Base-by-base conservation (phyloP, 192 early-diverging fungal genomes). In the Rhizoclosmatium globosum region DNA sequence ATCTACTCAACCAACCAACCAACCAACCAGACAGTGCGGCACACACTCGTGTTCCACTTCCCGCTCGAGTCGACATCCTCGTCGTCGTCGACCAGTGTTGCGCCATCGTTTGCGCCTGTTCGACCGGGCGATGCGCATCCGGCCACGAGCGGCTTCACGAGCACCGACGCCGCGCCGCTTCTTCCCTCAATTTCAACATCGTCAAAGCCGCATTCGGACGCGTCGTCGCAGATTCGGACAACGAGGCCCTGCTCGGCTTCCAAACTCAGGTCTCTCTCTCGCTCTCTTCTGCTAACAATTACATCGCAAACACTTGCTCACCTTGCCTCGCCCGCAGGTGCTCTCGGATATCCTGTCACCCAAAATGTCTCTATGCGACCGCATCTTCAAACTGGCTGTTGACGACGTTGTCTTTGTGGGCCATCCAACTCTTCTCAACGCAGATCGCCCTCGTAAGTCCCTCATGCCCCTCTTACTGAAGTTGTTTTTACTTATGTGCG, bases 321-420 rank as follows among this genome's bases (percentile, higher is more conserved):
- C 84, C 90, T 65, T 92, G 94, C 62, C 93, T 94, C 70, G 91
- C 9, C 85, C 90, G 19, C 87, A 89, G 41, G 88, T 94, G 64
- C 89, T 96, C 42, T 94, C 94, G 7, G 92, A 96, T 72, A 72
- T 95, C n/a, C 88, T 98, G n/a, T 92, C 94, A 2, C 96, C 96
- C 7, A 95, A 93, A 83, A 84, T 89, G 21, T 84, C 91, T 39
- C 86, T 96, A 39, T 92, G 95, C 80, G 94, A 96, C 78, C 85
- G 87, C 59, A 87, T 92, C 62, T 98, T 98, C 81, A 94, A 96
- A 78, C 86, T 98, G 56, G 87, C 91, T 2, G 91, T 98, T 7
- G 94, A 97, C 81, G 91, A 94, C 57, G 76, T 96, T 66, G 91
- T 92, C 9, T 97, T 98, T 91, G 78, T 87, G 17, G 89, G 85